Conservation (phyloP, 2,329 filamentous ascomycete species). For the Fusarium sp. region DNA sequence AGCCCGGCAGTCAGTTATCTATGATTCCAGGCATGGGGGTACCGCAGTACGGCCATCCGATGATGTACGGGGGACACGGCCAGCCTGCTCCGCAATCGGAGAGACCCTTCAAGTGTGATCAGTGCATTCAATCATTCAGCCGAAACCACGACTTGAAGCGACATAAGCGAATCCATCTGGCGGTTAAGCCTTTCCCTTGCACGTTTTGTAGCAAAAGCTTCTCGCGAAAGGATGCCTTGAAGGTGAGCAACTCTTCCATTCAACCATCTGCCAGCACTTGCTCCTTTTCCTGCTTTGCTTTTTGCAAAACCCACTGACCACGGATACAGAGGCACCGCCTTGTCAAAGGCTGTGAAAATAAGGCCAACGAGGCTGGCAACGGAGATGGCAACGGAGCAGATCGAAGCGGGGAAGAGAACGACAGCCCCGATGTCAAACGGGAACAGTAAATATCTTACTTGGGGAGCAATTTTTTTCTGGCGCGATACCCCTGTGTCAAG, state of each 20-base stretch:
- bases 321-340: constrained; percentile 64
- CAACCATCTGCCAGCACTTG: not conserved
- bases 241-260: constrained; percentile 68
- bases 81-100: constrained; percentile 69
- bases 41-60: constrained; percentile 63
- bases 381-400: constrained; percentile 38
- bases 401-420: constrained; percentile 41
- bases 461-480: constrained; percentile 13
- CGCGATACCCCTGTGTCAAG: constrained; percentile 25
- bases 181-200: constrained; percentile 95
- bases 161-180: constrained; percentile 93
- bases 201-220: constrained; percentile 94
- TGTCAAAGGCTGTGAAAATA: constrained; percentile 68
- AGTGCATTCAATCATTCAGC: constrained; percentile 93
- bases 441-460: constrained; percentile 28
- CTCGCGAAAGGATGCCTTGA: constrained; percentile 93
- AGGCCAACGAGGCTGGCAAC: constrained; percentile 41
- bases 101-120: constrained; percentile 92
- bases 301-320: constrained; percentile 26
- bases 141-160: constrained; percentile 95
- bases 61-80: constrained; percentile 66
- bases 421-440: constrained; percentile 36
- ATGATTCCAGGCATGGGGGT: constrained; percentile 70
- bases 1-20: constrained; percentile 75
- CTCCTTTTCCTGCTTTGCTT: not conserved